Evolutionary conservation across 164 flowering plant genomes (phyloP), one percentile per base, ranked within the genome.

Genomic region (Tinospora cordifolia): DNA sequence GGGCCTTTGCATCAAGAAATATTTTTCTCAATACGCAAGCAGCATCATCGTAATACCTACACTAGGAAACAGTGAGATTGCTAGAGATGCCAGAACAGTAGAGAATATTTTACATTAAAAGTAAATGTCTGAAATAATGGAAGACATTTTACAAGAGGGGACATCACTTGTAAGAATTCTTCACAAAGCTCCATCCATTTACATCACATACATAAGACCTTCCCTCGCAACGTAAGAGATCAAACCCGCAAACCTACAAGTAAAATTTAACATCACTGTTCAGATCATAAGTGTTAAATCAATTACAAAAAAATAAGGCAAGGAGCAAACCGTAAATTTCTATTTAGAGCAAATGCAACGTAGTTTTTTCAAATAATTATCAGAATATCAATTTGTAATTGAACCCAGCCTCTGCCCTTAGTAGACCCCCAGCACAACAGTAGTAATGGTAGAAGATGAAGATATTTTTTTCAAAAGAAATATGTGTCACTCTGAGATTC

Each of bases 151-250:
- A 9, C 17, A 13, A 72, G 40, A 21, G 25, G 41, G 70, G 63
- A 59, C 30, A 63, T 82, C 89, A 95, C 99, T 95, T 95, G 88
- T 95, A 74, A 8, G 99, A 95, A 71, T 92, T 95, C 83, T 95
- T 95, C 66, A 95, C 99, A 79, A 95, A 95, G 74, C 99, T 95
- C 99, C 99, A 95, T 63, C 99, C 99, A 81, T 95, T 95, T 69
- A 95, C 99, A 86, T 95, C 99, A 83, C 98, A 95, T 30, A 95
- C 99, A 83, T 91, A 95, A 62, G 99, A 95, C 14, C 96, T 84
- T 40, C 99, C 99, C 73, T 91, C 98, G 65, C 91, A 87, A 17
- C 99, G 96, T 84, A 95, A 77, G 60, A 95, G 94, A 82, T 95
- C 99, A 84, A 95, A 95, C 27, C 98, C 99, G 84, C 99, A 95